Base-by-base conservation (phyloP, 768 basidiomycete species). In the Exsudoporus frostii region DNA sequence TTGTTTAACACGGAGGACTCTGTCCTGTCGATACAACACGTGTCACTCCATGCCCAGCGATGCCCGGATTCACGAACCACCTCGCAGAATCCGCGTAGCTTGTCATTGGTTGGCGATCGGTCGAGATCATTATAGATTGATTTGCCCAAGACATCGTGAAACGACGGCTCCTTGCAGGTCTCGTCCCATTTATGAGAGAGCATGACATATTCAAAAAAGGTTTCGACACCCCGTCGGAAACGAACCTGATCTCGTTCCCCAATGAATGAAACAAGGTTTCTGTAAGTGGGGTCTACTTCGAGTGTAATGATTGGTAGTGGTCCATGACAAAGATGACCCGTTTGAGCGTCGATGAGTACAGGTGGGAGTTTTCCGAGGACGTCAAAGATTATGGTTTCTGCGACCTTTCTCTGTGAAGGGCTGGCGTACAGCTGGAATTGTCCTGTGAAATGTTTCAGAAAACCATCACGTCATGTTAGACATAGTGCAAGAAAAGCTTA, bases 151-250 rank as follows among this genome's bases (percentile, higher is more conserved):
- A 54, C 8, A 20, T 53, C 53, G 4, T 44, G 34, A 25, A 54
- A 53, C 7, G 5, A 32, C 7, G 50, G 53, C 27, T 54, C 53
- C 11, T 37, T 5, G 50, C 13, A 19, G 10, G 27, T 30, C 11
- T 53, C 50, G 11, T 54, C 34, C 53, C 53, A 54, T 38, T 52
- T 54, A 10, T 54, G 50, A 32, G 53, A 54, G 29, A 54, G 52
- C 53, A 44, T 54, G 41, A 53, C 53, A 15, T 53, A 54, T n/a
- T 53, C 53, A 10, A 54, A 54, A 53, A 38, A 52, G 3, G 30
- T 15, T 29, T 54, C 50, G 34, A 54, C 50, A 11, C 34, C 39
- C 7, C 0, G 33, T 37, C 34, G 27, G 50, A 54, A 54, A 25
- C 4, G 22, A 33, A 32, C 29, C 7, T 32, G 34, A 20, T 25